Base-by-base conservation (phyloP, 208 protist species). In the Trypanosoma mega region DNA sequence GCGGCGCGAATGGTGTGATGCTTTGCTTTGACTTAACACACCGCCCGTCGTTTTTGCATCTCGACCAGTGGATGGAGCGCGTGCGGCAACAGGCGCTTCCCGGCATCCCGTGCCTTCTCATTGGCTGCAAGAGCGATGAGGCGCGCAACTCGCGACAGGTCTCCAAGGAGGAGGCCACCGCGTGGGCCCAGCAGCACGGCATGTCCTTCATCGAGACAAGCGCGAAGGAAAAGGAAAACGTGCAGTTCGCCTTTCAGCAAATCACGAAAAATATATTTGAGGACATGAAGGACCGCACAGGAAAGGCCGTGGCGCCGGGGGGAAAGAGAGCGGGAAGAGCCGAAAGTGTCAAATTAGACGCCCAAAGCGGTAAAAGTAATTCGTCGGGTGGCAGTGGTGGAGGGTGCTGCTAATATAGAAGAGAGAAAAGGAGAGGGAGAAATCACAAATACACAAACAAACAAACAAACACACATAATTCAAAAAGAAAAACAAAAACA, bases 11-110 rank as follows among this genome's bases (percentile, higher is more conserved):
- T 67, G 93, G 87, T 46, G 91, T 94, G n/a, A 66, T 99, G 57
- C 76, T 99, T 5, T 98, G 98, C 68, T 99, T 99, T 69, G 98
- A 99, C 72, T 92, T 99, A 48, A 99, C 97, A 5, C 96, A 98
- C 81, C 80, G 92, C 30, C 85, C 97, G 23, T 98, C 95, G 37
- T 99, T 98, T 66, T 59, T 87, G 27, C 97, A 98, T 72, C 90
- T 98, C 16, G 95, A 98, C 37, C 96, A 97, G 78, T 99, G 98
- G 97, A 97, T 99, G 66, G 97, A 98, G 63, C 97, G 98, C 64
- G 87, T 99, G 63, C 64, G 87, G 30, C 94, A 96, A 51, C 85
- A 95, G 72, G 82, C 85, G 1, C 69, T 94, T 20, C 90, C 90
- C 24, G 92, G 97, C 54, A 97, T 99, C 58, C 82, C 85, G 6